Base-by-base conservation (phyloP, 345 rosid species). In the Citrus hindsii region DNA sequence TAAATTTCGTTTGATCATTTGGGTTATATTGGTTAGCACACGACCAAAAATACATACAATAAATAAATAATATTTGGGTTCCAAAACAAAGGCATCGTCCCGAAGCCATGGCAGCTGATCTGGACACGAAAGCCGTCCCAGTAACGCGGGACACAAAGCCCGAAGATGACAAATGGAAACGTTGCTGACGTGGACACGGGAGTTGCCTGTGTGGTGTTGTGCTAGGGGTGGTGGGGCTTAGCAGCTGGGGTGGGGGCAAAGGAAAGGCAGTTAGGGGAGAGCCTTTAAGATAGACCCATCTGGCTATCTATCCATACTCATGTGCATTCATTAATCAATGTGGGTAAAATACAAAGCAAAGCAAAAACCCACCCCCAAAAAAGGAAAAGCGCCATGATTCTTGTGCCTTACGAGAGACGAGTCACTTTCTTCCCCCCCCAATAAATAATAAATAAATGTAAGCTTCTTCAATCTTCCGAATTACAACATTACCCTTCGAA, bases 291-390 rank as follows among this genome's bases (percentile, higher is more conserved):
- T 84, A 82, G 78, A 62, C 89, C 87, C 83, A 79, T 79, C 88
- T 81, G 86, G 84, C 81, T 22, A 19, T 79, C 79, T 69, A 82
- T 78, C 88, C 85, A 80, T 38, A 73, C 80, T 82, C 91, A 90
- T 84, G 90, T 88, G 93, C 86, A 75, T 84, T 80, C 90, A 46
- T 84, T 85, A 79, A 85, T 79, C 79, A 78, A 67, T 67, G 75
- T 46, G 89, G 80, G 64, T 19, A 19, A 53, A 51, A 53, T 4
- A 18, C 19, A 53, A 18, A 53, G 18, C 40, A 37, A 37, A 37
- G 7, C 38, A 35, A 35, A 35, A 79, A 76, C 5, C 80, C 77
- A 63, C 76, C 66, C 79, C 78, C 13, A 0, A 33, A n/a, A 76
- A 83, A 60, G 78, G 53, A 74, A 83, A 82, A 81, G 87, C 88